Percentiles rank a stretch among this genome's conserved stretches.
Conservation (phyloP, 2,329 filamentous ascomycete species). For the Botrytis hyacinthi region DNA sequence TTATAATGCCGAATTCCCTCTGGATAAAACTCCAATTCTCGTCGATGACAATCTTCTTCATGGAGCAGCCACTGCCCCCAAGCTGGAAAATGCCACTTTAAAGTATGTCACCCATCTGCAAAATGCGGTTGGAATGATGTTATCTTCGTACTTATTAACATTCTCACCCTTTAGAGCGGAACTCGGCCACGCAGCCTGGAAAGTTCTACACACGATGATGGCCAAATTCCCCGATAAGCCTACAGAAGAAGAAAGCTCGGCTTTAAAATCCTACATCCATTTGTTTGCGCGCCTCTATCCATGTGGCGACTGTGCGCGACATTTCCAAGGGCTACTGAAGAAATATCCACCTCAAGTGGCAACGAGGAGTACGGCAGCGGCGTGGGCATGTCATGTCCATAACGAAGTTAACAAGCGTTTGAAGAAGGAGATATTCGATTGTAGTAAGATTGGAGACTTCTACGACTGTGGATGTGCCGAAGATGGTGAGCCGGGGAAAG, state of each 20-base stretch:
- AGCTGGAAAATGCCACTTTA: conserved; percentile 76
- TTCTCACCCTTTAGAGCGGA: conserved; percentile 43
- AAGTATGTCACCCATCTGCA: conserved; percentile 53
- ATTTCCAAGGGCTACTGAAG: conserved; percentile 61
- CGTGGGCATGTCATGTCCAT: conserved; percentile 67
- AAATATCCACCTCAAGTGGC: conserved; percentile 65
- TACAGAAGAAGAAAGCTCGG: conserved; percentile 58
- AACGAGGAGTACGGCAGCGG: conserved; percentile 60
- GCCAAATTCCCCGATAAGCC: conserved; percentile 66
- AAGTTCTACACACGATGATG: conserved; percentile 69
- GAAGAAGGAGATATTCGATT: conserved; percentile 62
- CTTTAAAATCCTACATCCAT: conserved; percentile 63
- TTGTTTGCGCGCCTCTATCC: conserved; percentile 68
- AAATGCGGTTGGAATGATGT: neutral
- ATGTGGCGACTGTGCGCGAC: conserved; percentile 66
- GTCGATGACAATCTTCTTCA: conserved; percentile 53
- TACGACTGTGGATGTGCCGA: conserved; percentile 72
- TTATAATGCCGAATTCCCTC: conserved; percentile 10
- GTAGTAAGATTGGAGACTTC: conserved; percentile 65
- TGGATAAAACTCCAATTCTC: conserved; percentile 25
- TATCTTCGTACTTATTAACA: conserved; percentile 21
- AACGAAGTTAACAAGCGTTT: conserved; percentile 66
- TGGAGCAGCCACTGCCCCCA: conserved; percentile 73
- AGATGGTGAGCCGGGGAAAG: conserved; percentile 50
- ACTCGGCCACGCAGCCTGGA: conserved; percentile 67